Evolutionary conservation across 495 filamentous ascomycete genomes (phyloP), one percentile per base, ranked within the genome.

Genomic region (Podospora conica): DNA sequence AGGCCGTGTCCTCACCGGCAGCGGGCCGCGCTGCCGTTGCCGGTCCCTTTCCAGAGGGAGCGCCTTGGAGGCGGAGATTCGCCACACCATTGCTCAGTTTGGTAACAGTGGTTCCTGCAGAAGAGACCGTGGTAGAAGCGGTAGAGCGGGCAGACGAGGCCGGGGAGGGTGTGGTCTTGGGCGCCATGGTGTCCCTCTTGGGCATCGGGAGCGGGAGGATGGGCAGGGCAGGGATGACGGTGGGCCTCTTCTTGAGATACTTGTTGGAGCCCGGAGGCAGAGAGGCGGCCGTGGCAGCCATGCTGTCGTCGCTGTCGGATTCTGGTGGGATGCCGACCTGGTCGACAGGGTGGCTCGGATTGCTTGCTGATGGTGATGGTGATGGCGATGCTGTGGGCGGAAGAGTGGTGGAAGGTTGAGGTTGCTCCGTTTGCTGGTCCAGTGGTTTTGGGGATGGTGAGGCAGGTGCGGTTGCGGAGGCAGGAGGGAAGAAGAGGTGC

Each of bases 191-290:
- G 61, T 69, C 65, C 20, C 66, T 73, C 28, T 59, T 63, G 56
- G 53, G 28, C 18, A 53, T 61, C 7, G 40, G 7, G 40, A 70
- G 48, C 23, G 63, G 31, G 63, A 66, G 10, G 12, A 55, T 69
- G 1, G 74, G 67, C 15, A 70, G 53, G 27, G 70, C 67, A 15
- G 72, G 67, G 60, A 65, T 56, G 55, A 70, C 64, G 10, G 68
- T 71, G 12, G 72, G 60, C 29, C 31, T 59, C 29, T 59, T 66
- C 31, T 23, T n/a, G 23, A 31, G 48, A 24, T 53, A 29, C 25
- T 29, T 55, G 62, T 27, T 11, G 65, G 55, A 9, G 55, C 63
- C 57, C 53, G 53, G 58, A 15, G 22, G 61, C 48, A 15, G 68
- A 57, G 73, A 60, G 6, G 68, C 60, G 18, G 68, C 53, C 31